Base-by-base conservation (phyloP, 2,329 filamentous ascomycete species). In the Boeremia exigua region DNA sequence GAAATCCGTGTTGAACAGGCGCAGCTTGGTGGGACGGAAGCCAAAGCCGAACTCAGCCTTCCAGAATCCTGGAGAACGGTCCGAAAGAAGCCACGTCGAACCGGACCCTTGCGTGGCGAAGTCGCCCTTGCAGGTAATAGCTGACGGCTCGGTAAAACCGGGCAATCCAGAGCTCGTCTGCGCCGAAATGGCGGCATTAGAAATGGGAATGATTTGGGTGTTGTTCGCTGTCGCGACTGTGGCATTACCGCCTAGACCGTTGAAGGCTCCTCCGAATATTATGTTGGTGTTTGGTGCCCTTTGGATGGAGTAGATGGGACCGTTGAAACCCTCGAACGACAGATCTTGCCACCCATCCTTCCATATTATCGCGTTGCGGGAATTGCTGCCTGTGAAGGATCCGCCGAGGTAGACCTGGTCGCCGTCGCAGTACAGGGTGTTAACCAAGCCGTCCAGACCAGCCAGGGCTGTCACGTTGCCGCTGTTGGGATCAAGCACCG, bases 251-350 rank as follows among this genome's bases (percentile, higher is more conserved):
- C 92, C 93, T 8, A 98, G 78, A 7, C 92, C 92, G 54, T 91
- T 92, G 71, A 99, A 99, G 52, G 85, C 86, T 45, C 95, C 95
- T 42, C 92, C 96, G 71, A 97, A 99, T 51, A 98, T 85, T 61
- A 99, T 90, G 71, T 96, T 90, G 8, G 90, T 91, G 65, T 91
- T 89, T 1, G 88, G 82, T 17, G 88, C 86, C 77, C 91, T 92
- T 46, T 87, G 83, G 64, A 99, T 98, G 33, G 93, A 90, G 59
- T 86, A 86, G 47, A 99, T 92, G 2, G 91, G 91, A 25, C 93
- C 93, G 76, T 98, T 98, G 78, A 99, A 96, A 19, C 96, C 96
- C 36, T 88, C 87, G 79, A 99, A 99, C 2, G 94, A 89, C 53
- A 99, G 79, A 68, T 91, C 89, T 17, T 84, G 84, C 88, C 91